phyloP scores from a whole-genome alignment of 768 basidiomycete species.

The Boletus rubroflammeus region DNA sequence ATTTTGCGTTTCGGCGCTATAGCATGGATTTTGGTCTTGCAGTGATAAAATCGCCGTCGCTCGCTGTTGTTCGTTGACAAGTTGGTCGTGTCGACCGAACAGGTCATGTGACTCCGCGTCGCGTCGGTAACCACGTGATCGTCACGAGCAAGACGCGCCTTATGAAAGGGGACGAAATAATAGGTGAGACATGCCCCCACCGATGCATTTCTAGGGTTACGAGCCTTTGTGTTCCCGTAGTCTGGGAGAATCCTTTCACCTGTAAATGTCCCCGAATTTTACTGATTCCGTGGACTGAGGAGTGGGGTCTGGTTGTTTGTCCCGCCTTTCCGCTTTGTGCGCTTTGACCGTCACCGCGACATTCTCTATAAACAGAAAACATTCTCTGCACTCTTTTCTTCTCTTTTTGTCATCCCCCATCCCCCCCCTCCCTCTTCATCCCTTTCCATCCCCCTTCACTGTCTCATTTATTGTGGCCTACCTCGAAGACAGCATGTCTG shows the following conservation, averaged over 20 bases:
- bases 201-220: neutral
- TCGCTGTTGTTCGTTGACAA: slow-evolving; percentile 20
- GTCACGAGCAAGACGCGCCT: neutral
- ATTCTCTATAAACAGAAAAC: slow-evolving; percentile 13
- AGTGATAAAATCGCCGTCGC: neutral
- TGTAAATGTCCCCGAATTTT: neutral
- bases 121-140: slow-evolving; percentile 16
- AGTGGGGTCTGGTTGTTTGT: slow-evolving; percentile 7
- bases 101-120: slow-evolving; percentile 18
- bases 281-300: neutral
- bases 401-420: neutral
- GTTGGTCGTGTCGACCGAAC: neutral
- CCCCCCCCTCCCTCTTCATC: neutral
- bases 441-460: neutral
- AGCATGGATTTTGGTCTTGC: neutral
- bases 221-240: neutral
- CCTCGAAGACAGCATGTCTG: neutral
- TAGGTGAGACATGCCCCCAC: slow-evolving; percentile 12
- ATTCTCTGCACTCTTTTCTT: neutral
- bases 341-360: slow-evolving; percentile 12
- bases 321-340: slow-evolving; percentile 5
- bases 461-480: neutral
- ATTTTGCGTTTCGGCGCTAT: slow-evolving; percentile 30
- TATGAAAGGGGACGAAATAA: slow-evolving; percentile 7
- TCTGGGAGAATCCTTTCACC: neutral